These are phyloP conservation scores for Exophiala mesophila DNA, from an alignment of 2,329 filamentous ascomycete species.

Conservation along the genomic window DNA sequence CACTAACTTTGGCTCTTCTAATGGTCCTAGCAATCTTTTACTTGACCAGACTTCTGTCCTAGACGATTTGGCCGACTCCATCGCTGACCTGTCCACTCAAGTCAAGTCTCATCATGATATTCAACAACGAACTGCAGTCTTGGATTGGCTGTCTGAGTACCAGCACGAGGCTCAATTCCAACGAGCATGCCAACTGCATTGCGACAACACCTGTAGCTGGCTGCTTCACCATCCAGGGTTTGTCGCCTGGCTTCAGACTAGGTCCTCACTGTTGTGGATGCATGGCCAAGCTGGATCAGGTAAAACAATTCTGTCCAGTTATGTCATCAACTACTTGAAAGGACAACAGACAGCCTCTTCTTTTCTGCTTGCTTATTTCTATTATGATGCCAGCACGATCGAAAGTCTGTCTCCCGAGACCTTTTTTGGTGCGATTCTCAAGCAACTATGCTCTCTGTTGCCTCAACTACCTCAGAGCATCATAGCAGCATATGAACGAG, in stretches of 20 bases:
- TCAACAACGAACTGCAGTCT: slow-evolving; percentile 9
- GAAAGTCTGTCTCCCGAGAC: slow-evolving; percentile 18
- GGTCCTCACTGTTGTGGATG: slow-evolving; percentile 19
- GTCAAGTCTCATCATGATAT: slow-evolving; percentile 8
- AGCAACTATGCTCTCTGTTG: slow-evolving; percentile 15
- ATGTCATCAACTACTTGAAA: slow-evolving; percentile 14
- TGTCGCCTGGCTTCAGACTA: slow-evolving; percentile 9
- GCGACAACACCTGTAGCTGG: slow-evolving; percentile 15
- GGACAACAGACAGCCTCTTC: background rate
- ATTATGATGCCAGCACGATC: slow-evolving; percentile 20
- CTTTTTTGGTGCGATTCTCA: slow-evolving; percentile 18
- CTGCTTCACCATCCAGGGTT: slow-evolving; percentile 12
- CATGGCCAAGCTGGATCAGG: slow-evolving; percentile 17
- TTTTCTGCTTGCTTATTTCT: slow-evolving; percentile 14
- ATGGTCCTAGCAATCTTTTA: slow-evolving; percentile 11
- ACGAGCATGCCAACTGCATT: slow-evolving; percentile 14
- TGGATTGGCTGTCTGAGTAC: slow-evolving; percentile 19
- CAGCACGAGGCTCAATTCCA: slow-evolving; percentile 17
- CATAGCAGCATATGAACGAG: slow-evolving; percentile 4
- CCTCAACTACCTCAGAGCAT: slow-evolving; percentile 8
- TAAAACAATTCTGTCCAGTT: slow-evolving; percentile 18
- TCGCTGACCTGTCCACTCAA: slow-evolving; percentile 10
- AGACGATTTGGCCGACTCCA: slow-evolving; percentile 9
- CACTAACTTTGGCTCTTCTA: background rate
- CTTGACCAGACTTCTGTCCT: slow-evolving; percentile 10